Conservation (phyloP, 1,284 basidiomycete genomes). For the Cystobasidium slooffiae region DNA sequence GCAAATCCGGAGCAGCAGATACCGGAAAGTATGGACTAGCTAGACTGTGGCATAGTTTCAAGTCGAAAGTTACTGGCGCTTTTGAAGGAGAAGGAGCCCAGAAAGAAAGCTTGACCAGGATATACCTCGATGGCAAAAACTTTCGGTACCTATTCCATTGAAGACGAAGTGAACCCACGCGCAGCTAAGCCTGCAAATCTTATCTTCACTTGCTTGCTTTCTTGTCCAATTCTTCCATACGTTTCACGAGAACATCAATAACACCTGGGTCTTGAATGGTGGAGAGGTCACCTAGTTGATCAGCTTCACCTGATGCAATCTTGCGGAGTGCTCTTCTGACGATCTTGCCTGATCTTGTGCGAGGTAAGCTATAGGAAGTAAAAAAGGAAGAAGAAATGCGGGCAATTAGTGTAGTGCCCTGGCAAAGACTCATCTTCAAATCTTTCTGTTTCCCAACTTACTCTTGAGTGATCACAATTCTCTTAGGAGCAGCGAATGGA, state of each 20-base stretch:
- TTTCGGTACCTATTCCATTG: too few relatives aligned
- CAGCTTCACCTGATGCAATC: slow-evolving; percentile 89
- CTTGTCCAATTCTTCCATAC: too few relatives aligned
- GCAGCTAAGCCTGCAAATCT: too few relatives aligned
- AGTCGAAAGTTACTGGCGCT: too few relatives aligned
- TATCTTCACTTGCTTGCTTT: too few relatives aligned
- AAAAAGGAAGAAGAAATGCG: not conserved
- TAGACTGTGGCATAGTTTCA: too few relatives aligned
- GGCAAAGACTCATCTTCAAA: not conserved
- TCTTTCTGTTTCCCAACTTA: not conserved
- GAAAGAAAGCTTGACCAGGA: too few relatives aligned
- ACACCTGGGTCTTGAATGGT: slow-evolving; percentile 71
- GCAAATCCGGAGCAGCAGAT: too few relatives aligned
- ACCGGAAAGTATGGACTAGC: too few relatives aligned
- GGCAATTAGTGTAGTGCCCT: not conserved
- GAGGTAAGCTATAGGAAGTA: not conserved
- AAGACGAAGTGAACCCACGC: too few relatives aligned
- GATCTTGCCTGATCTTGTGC: slow-evolving; percentile 63
- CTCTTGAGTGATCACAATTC: slow-evolving; percentile 76
- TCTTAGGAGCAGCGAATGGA: slow-evolving; percentile 77
- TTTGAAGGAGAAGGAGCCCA: too few relatives aligned
- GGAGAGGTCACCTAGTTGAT: slow-evolving; percentile 85
- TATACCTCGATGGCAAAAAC: too few relatives aligned
- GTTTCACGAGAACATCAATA: slow-evolving; percentile 75
- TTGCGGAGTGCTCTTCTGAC: slow-evolving; percentile 94